Conservation (phyloP, 129 eudicot genomes). For the Dittrichia graveolens region DNA sequence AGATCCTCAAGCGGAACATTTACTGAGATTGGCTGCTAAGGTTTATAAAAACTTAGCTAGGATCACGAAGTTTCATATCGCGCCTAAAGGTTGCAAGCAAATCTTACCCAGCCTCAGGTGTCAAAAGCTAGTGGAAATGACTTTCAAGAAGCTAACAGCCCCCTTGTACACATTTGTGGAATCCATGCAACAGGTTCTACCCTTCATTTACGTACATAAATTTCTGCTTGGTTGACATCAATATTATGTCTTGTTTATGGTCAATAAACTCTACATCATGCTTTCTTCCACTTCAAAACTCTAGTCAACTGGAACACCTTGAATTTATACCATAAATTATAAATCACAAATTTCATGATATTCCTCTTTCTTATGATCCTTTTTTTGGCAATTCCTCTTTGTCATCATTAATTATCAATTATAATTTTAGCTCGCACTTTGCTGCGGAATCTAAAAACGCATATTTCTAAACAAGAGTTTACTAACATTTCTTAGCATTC, state of each 20-base stretch:
- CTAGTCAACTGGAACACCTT: not conserved
- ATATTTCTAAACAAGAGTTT: too few relatives aligned
- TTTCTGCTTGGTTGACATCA: conserved; percentile 13
- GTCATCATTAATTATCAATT: too few relatives aligned
- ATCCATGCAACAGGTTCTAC: conserved; percentile 62
- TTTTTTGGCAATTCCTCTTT: too few relatives aligned
- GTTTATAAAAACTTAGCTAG: conserved; percentile 74
- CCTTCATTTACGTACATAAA: not conserved
- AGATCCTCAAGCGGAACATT: conserved; percentile 78
- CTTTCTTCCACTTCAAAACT: not conserved
- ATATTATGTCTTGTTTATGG: conserved; percentile 15
- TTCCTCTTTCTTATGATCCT: not conserved
- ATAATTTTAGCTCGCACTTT: too few relatives aligned
- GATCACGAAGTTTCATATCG: conserved; percentile 68
- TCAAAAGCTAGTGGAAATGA: conserved; percentile 78
- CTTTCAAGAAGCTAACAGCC: conserved; percentile 75
- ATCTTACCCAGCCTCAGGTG: conserved; percentile 57
- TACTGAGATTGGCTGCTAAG: conserved; percentile 64
- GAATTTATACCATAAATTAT: not conserved
- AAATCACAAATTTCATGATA: not conserved
- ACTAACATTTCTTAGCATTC: too few relatives aligned
- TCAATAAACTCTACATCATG: not conserved
- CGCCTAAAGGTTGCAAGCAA: conserved; percentile 72
- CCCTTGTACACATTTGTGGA: conserved; percentile 66
- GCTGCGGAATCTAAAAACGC: too few relatives aligned